Evolutionary conservation across 2,329 filamentous ascomycete genomes (phyloP).

Genomic region (Aspergillus sp.): DNA sequence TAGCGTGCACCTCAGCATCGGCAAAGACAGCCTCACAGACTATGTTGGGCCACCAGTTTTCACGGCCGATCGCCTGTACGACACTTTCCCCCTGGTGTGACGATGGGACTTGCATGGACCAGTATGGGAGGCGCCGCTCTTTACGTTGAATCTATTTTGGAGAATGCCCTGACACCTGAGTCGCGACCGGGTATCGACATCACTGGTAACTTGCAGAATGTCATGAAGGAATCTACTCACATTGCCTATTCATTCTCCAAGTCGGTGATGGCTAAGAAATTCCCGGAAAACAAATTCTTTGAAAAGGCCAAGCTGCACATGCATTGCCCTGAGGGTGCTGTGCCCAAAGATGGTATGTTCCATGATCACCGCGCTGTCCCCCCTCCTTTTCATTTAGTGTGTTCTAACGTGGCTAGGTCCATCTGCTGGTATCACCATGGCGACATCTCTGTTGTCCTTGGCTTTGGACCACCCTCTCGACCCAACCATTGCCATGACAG

Average conservation of each 20-base stretch:
- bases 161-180: constrained; percentile 68
- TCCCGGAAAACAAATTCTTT: constrained; percentile 90
- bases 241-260: constrained; percentile 98
- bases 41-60: constrained; percentile 96
- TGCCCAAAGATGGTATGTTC: constrained; percentile 74
- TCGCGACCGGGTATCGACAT: constrained; percentile 79
- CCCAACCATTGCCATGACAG: constrained; percentile 93
- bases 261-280: constrained; percentile 76
- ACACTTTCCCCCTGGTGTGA: constrained; percentile 90
- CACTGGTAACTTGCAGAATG: constrained; percentile 88
- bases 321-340: constrained; percentile 93
- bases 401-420: constrained; percentile 46
- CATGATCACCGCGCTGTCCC: background rate
- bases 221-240: constrained; percentile 96
- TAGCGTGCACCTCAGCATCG: constrained; percentile 77
- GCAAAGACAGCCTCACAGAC: constrained; percentile 86
- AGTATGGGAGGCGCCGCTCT: constrained; percentile 93
- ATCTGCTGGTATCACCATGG: constrained; percentile 95
- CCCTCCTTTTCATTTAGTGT: background rate
- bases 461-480: constrained; percentile 74
- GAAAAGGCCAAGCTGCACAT: constrained; percentile 92
- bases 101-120: constrained; percentile 98
- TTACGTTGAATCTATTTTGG: constrained; percentile 94
- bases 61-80: constrained; percentile 92
- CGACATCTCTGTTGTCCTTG: constrained; percentile 82